A percentile compares a stretch with the other conserved stretches of the same genome.
Conservation (phyloP, 768 basidiomycete species). For the Tulasnella sp. region DNA sequence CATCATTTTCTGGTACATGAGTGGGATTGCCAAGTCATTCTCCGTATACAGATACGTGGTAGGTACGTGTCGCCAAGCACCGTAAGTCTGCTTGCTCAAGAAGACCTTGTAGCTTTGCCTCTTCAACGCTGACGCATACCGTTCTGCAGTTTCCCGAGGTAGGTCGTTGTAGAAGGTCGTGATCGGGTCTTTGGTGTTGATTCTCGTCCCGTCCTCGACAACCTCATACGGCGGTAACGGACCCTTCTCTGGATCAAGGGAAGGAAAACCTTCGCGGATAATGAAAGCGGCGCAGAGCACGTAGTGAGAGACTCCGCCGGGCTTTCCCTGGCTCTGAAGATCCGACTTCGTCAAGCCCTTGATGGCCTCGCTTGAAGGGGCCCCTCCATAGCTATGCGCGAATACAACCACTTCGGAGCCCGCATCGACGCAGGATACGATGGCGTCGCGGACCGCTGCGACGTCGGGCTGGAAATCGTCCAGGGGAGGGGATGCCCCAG, state of each 20-base stretch:
- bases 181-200: neutral
- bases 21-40: neutral
- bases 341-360: neutral
- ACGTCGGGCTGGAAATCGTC: conserved; percentile 7
- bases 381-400: neutral
- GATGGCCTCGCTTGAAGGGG: neutral
- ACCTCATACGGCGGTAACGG: neutral
- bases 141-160: neutral
- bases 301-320: neutral
- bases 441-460: neutral
- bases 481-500: neutral
- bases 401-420: neutral
- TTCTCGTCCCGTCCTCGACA: neutral
- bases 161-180: neutral
- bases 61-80: neutral
- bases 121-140: neutral
- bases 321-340: neutral
- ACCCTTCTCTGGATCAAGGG: neutral
- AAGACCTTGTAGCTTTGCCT: conserved; percentile 7
- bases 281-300: neutral
- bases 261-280: neutral
- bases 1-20: neutral
- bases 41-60: neutral
- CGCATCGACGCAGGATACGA: neutral
- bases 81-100: conserved; percentile 6